Base-by-base conservation (phyloP, 768 basidiomycete species). In the Boletus huronensis region DNA sequence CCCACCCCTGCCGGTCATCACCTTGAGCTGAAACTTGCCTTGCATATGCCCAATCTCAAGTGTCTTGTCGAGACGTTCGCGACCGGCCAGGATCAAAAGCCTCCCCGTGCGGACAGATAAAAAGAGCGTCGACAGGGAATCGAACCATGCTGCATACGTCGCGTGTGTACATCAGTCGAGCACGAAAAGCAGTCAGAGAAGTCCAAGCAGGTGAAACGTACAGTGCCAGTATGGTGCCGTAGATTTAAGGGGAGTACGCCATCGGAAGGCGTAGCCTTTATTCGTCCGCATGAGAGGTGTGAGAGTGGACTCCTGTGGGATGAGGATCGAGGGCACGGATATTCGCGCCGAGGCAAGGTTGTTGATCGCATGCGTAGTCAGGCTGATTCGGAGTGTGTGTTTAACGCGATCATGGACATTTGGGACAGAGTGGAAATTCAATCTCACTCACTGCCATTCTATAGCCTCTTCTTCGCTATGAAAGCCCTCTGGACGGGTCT, bases 21-120 rank as follows among this genome's bases (percentile, higher is more conserved):
- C 93, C 23, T 81, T 86, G 69, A 98, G 79, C 72, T 98, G 96
- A 72, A 98, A 99, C 69, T 97, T 98, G 64, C 87, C 91, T 68
- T 87, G 92, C 93, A 96, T 95, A 66, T 95, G 93, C 1, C 89
- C 97, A 47, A 98, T 93, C 88, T 96, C 97, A 43, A 99, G 79
- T 60, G 92, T 85, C 61, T 83, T 88, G 65, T 99, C 97, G 5
- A 98, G 81, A 17, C 94, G 79, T 62, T 99, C 97, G 17, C 94
- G 85, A 0, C 95, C 96, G 0, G 97, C 97, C 16, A 99, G 77
- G 9, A 98, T 82, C 23, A 99, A 82, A 26, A 99, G 73, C 28
- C 95, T 84, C 0, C 95, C 96, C 0, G 91, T 82, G 14, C 87
- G 82, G 0, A 84, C 82, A 0, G 79, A 71, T 1, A 98, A 78